Base-by-base conservation (phyloP, 805 yeast species). In the Wickerhamomyces chambardii region DNA sequence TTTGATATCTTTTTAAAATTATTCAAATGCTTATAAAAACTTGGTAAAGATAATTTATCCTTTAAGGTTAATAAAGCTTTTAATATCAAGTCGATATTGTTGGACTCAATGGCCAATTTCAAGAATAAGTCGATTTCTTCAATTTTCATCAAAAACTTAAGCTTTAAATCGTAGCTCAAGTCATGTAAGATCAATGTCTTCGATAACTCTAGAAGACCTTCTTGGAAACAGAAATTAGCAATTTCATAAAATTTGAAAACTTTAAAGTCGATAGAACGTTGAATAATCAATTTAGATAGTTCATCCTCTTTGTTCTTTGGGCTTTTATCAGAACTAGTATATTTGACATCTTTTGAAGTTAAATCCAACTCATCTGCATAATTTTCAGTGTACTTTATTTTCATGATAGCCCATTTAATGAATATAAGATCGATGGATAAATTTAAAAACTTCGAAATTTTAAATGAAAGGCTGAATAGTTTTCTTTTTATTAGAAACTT, bases 361-460 rank as follows among this genome's bases (percentile, higher is more conserved):
- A 14, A 11, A 11, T 24, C 27, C 5, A 4, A 8, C 5, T 65
- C 63, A 49, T 90, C 97, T 1, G 70, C 65, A 15, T 67, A 43
- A 21, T 67, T 69, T 6, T 66, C 47, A 14, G 80, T 78, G 22
- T 59, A 57, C 38, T 66, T 68, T 17, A 89, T 75, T 49, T 84
- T 83, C 25, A 70, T 59, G 39, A 79, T 72, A 5, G 95, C 89
- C 97, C 97, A 92, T 43, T 78, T 70, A 2, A 75, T 64, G 48
- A 80, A 82, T 0, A 92, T 70, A 14, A 56, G 42, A 48, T 71
- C 71, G 34, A 60, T 62, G 31, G 72, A 76, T 33, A 63, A 56
- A 32, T 57, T 59, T 44, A 67, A 62, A 21, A 71, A 61, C 15
- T 70, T 66, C 5, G 83, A 69, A 2, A 87, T 61, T 40, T 78